phyloP scores from a whole-genome alignment of 768 basidiomycete genomes.

The Omphalotus guepiniiformis region DNA sequence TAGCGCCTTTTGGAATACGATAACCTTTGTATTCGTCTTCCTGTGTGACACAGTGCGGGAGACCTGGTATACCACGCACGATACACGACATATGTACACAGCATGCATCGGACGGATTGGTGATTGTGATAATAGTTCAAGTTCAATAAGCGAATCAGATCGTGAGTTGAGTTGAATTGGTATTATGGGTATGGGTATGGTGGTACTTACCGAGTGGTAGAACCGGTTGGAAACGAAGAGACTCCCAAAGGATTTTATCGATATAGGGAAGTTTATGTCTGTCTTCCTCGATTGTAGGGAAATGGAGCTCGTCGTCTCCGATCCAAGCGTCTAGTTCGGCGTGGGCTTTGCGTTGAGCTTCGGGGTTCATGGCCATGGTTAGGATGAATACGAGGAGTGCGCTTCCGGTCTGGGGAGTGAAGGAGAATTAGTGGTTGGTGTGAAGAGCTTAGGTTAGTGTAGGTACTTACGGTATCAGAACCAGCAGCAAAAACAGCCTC shows the following conservation, averaged over 20 bases:
- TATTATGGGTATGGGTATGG: background rate
- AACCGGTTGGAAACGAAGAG: conserved; percentile 4
- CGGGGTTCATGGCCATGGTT: conserved; percentile 13
- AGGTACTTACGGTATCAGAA: too few relatives aligned
- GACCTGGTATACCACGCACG: too few relatives aligned
- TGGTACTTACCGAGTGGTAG: conserved; percentile 9
- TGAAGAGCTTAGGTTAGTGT: too few relatives aligned
- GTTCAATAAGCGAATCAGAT: background rate
- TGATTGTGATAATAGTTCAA: too few relatives aligned
- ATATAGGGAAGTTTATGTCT: conserved; percentile 14
- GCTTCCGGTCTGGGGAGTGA: too few relatives aligned
- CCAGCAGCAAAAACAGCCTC: too few relatives aligned
- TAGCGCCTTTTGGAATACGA: conserved; percentile 31
- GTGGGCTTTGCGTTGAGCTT: conserved; percentile 16
- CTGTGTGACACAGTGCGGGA: conserved; percentile 12
- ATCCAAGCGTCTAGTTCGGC: conserved; percentile 17
- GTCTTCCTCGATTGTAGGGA: conserved; percentile 16
- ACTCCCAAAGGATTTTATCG: conserved; percentile 14
- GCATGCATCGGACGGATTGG: too few relatives aligned
- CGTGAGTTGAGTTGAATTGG: background rate
- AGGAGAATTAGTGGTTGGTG: too few relatives aligned
- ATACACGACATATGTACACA: too few relatives aligned
- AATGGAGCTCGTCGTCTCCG: conserved; percentile 12
- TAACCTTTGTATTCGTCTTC: conserved; percentile 34
- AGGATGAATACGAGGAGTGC: too few relatives aligned